Evolutionary conservation across 129 eudicot genomes (phyloP), one percentile per base, ranked within the genome.

Genomic region (Saussurea involucrata): DNA sequence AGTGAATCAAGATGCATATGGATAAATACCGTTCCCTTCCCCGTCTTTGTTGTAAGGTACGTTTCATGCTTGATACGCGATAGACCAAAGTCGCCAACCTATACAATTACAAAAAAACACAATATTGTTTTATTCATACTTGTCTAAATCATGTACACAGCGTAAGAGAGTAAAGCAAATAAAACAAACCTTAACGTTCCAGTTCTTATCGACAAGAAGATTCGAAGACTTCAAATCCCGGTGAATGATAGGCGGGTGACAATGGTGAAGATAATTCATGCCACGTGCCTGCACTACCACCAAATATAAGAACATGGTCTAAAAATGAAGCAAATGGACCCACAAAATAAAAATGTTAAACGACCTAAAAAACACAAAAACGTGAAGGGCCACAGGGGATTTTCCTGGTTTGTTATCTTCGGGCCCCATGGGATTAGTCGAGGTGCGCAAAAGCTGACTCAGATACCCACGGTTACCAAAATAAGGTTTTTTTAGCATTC

Each of bases 1-100:
- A 61, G 36, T 42, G 72, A 71, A 78, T 63, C 34, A 40, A 79
- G 15, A 71, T 70, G 66, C 66, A 8, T 78, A 68, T 64, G 68
- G 27, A 36, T 66, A 29, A 63, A 24, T 95, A 95, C 99, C 96
- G 97, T 95, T 89, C 99, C 99, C 88, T 88, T 92, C 71, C 99
- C 97, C 1, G 96, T 86, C 75, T 88, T 92, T 78, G 97, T 92
- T 25, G 92, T 87, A 83, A 95, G 87, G 72, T 81, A 95, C 7
- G 95, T 86, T 78, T 90, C 97, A 82, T 92, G 90, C 71, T 95
- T 95, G 49, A 92, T 82, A 70, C 97, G 99, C 4, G 99, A 92
- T 55, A 95, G 93, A 71, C 99, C 99, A 82, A 95, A 95, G 83
- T 95, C 97, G 68, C 96, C 99, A 89, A 95, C 99, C 99, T 95